Conservation (phyloP, 352 stramenopile species). For the Blastocystis hominis region DNA sequence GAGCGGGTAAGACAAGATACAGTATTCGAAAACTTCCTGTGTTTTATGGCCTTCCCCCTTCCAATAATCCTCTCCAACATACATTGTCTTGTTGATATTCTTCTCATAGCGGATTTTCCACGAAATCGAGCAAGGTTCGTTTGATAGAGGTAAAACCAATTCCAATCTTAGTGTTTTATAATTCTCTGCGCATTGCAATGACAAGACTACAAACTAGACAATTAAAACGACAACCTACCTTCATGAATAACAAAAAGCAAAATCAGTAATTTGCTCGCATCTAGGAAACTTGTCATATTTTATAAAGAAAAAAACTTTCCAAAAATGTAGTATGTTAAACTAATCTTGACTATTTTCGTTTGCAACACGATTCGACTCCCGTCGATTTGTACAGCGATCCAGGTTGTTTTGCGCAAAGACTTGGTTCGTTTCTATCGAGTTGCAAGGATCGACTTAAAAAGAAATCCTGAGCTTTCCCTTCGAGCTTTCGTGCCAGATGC, state of each 20-base stretch:
- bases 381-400: neutral
- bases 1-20: neutral
- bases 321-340: neutral
- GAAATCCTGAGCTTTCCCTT: constrained; percentile 17
- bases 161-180: neutral
- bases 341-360: neutral
- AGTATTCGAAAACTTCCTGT: neutral
- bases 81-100: neutral
- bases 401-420: neutral
- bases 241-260: neutral
- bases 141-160: neutral
- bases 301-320: neutral
- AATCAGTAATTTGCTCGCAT: neutral
- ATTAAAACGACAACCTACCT: neutral
- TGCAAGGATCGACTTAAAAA: neutral
- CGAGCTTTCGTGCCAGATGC: neutral
- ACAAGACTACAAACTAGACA: neutral
- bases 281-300: neutral
- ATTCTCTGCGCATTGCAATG: neutral
- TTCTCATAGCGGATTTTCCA: neutral
- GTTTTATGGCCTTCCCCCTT: neutral
- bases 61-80: neutral
- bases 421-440: neutral
- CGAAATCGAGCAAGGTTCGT: neutral
- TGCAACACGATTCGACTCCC: neutral